These are phyloP conservation scores for Colletotrichum camelliae DNA, from an alignment of 2,329 filamentous ascomycete genomes.

Conservation along the genomic window DNA sequence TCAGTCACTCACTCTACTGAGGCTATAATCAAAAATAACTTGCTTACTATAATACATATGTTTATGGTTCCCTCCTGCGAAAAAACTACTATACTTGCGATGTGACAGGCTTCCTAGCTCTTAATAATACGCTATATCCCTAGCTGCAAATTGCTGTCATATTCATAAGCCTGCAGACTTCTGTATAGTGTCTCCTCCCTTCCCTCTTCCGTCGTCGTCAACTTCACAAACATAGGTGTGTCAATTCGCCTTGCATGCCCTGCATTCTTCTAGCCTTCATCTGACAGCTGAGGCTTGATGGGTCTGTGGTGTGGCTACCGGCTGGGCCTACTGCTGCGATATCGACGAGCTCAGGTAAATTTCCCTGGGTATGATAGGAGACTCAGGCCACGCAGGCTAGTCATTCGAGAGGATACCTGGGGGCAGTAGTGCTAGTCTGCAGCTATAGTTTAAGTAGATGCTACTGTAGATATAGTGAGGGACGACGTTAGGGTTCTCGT, in stretches of 20 bases:
- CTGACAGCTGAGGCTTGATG: neutral
- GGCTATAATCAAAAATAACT: too few species aligned
- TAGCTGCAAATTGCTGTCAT: neutral
- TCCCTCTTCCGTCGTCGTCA: too few species aligned
- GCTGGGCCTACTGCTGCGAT: neutral
- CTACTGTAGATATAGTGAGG: neutral
- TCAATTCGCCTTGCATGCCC: neutral
- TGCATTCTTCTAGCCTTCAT: neutral
- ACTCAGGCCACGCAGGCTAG: neutral
- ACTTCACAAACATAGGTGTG: too few species aligned
- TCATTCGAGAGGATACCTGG: too few species aligned
- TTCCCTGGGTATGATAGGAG: neutral
- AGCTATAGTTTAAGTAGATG: neutral
- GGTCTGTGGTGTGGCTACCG: neutral
- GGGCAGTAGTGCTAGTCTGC: neutral
- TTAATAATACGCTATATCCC: neutral
- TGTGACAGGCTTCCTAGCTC: neutral
- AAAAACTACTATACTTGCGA: neutral
- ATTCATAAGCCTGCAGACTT: neutral
- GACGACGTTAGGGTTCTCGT: neutral
- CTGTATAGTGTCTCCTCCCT: too few species aligned
- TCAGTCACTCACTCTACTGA: too few species aligned
- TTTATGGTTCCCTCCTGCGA: too few species aligned
- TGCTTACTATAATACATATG: too few species aligned
- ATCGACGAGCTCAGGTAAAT: neutral